Percentiles rank a stretch among this genome's conserved stretches.
Evolutionary conservation across 2,329 filamentous ascomycete genomes (phyloP).

Genomic region (Podosphaera leucotricha): DNA sequence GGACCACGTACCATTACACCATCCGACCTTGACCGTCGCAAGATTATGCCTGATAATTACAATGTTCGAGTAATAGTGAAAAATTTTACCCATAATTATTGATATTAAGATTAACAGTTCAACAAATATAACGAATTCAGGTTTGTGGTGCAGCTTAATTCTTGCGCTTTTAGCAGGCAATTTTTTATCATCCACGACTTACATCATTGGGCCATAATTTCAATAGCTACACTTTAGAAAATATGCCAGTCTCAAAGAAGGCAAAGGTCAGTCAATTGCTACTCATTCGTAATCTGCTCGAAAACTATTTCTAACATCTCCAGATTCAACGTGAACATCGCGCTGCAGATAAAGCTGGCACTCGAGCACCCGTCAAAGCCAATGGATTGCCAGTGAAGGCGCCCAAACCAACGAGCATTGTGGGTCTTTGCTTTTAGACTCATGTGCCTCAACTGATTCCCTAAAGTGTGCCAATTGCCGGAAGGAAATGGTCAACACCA

Average conservation of each 20-base stretch:
- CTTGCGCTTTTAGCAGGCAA: too few species aligned
- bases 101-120: too few species aligned
- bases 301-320: conserved; percentile 1
- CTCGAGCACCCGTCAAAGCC: conserved; percentile 27
- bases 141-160: too few species aligned
- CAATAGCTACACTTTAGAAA: background rate
- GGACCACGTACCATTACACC: too few species aligned
- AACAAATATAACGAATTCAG: too few species aligned
- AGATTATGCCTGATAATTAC: too few species aligned
- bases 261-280: background rate
- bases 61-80: too few species aligned
- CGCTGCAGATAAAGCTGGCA: conserved; percentile 29
- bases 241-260: conserved; percentile 1
- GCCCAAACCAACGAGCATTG: conserved; percentile 26
- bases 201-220: too few species aligned
- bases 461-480: conserved; percentile 25
- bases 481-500: conserved; percentile 27
- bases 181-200: too few species aligned
- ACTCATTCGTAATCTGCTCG: too few species aligned
- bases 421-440: conserved; percentile 11
- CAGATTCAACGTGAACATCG: conserved; percentile 31
- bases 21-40: too few species aligned
- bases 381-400: conserved; percentile 31
- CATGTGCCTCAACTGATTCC: background rate
- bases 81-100: too few species aligned